Evolutionary conservation across 1,284 basidiomycete genomes (phyloP), one percentile per base, ranked within the genome.

Genomic region (Macrocybe sp.): DNA sequence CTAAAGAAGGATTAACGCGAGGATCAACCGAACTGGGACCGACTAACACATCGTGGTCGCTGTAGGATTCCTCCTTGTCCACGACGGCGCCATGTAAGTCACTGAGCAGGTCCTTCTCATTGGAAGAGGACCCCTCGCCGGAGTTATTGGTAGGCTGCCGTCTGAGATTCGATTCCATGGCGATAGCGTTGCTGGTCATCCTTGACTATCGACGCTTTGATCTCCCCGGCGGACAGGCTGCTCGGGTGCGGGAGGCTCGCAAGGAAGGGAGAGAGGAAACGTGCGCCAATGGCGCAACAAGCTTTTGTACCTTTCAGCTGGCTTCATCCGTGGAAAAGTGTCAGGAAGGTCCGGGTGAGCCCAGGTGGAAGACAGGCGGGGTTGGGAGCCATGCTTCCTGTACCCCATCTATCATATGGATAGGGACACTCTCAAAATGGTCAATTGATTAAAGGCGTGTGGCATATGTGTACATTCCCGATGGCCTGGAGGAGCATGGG

Each of bases 21-120:
- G 45, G 29, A 37, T 33, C 29, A 37, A 22, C 44, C 12, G 41
- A 31, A 41, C 42, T 28, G 12, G 11, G 7, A 36, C 37, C 11
- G 22, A 66, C 67, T 39, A 53, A 72, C 70, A 69, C 67, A 52
- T 73, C 69, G 46, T 68, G 65, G 47, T 70, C 69, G 31, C 64
- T 63, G 34, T 55, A 67, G 8, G 48, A 49, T 38, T 60, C 59
- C 39, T 62, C 58, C 32, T 52, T 22, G 1, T 46, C 41, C 12
- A 55, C 44, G 35, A 34, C n/a, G 6, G 45, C 41, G 7, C 37
- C 22, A 45, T 62, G 60, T 31, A 46, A 45, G 7, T 30, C 10
- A 30, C 41, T 37, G 7, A 29, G 28, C 22, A 14, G 29, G 9
- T 45, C 32, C 49, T 64, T 65, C 51, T 66, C 63, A 34, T 59